Evolutionary conservation across 2,329 filamentous ascomycete species (phyloP), one percentile per base, ranked within the genome.

Genomic region (Aspergillus fumigatiaffinis): DNA sequence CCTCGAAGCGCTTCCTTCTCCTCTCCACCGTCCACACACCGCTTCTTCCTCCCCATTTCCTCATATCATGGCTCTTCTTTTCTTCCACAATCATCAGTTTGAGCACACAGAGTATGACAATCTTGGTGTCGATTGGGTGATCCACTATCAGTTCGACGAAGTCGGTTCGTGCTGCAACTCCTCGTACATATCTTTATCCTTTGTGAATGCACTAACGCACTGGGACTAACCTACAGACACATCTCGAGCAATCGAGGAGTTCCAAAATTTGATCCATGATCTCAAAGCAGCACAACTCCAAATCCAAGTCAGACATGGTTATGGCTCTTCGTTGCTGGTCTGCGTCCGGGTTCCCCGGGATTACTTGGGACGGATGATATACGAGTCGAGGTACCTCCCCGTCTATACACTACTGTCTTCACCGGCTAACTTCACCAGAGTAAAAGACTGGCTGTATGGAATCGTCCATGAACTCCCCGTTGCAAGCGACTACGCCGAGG

Each of bases 401-500:
- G 4, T 12, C 44, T 25, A 44, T 20, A 44, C n/a, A 8, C 14
- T 12, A 21, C 41, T 17, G 32, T 17, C 5, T 38, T 38, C 32
- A 38, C 14, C 14, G 6, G 26, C 50, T 61, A 25, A 62, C 20
- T n/a, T 7, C 2, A 51, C 7, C 57, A 89, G 94, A 62, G 87
- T 97, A 20, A 90, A 92, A 71, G 94, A 97, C 76, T 99, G 92
- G 91, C 85, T 97, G 35, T 89, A 94, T 71, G 92, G 92, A 53
- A 88, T 97, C 54, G 87, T 91, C 61, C 83, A 89, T 51, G 84
- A 85, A 21, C 87, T 91, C 38, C 93, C 93, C 0, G 83, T 86
- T 55, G 87, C 86, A 68, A 87, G 95, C 63, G 85, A 91, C 20
- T 77, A 83, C 50, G 80, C 85, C 58, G 88, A 96, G 64, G 89